Percentiles rank a stretch among this genome's conserved stretches.
These are phyloP conservation scores for Kodamaea derodonti DNA, from an alignment of 1,139 yeast genomes.

Conservation along the genomic window DNA sequence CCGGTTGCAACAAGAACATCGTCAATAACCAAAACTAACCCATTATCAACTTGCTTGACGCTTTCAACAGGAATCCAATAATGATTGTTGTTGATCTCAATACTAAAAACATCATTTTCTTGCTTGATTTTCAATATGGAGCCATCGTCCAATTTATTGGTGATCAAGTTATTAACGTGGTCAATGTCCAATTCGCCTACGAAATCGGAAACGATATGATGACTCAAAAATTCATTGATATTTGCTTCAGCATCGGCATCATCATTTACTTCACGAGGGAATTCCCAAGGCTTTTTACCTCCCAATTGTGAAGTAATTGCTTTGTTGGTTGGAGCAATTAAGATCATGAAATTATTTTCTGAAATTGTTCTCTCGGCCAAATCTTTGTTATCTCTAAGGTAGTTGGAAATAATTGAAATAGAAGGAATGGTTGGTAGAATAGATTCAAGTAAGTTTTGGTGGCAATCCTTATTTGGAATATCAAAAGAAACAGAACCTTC, in stretches of 20 bases:
- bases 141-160: conserved; percentile 36
- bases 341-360: conserved; percentile 33
- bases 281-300: conserved; percentile 65
- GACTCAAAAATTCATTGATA: conserved; percentile 47
- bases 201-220: conserved; percentile 44
- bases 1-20: conserved; percentile 14
- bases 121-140: conserved; percentile 41
- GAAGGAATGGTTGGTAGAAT: conserved; percentile 40
- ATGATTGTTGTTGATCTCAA: conserved; percentile 18
- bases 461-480: conserved; percentile 9
- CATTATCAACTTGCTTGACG: conserved; percentile 52
- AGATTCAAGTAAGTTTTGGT: conserved; percentile 24
- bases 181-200: conserved; percentile 18
- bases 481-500: conserved; percentile 11
- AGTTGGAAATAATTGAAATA: conserved; percentile 52
- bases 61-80: conserved; percentile 33
- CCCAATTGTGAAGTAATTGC: conserved; percentile 40
- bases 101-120: conserved; percentile 30
- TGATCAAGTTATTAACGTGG: conserved; percentile 17
- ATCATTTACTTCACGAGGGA: conserved; percentile 40
- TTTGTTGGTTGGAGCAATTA: conserved; percentile 59
- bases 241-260: conserved; percentile 45
- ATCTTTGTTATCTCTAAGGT: conserved; percentile 50
- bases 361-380: conserved; percentile 40
- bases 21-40: conserved; percentile 38